These are phyloP conservation scores for Metschnikowia cerradonensis DNA, from an alignment of 805 yeast genomes.

Conservation along the genomic window DNA sequence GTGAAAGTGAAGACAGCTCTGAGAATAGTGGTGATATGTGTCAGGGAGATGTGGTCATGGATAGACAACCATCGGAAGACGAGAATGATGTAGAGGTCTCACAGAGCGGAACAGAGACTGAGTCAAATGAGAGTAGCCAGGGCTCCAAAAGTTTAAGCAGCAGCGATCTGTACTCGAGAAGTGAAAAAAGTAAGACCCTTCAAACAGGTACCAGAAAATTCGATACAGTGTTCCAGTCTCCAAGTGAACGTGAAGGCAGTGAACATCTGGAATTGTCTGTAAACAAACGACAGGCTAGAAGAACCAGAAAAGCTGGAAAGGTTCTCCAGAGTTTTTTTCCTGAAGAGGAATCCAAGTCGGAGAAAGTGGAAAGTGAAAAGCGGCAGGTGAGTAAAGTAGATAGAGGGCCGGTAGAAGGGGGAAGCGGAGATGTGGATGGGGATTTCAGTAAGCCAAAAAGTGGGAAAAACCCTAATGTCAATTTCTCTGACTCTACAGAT, in stretches of 20 bases:
- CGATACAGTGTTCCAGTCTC: background rate
- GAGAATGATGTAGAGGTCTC: background rate
- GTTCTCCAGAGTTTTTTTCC: constrained; percentile 2
- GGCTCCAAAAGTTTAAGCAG: background rate
- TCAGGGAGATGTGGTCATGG: background rate
- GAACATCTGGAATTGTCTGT: background rate
- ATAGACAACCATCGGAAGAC: background rate
- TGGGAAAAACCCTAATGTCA: constrained; percentile 1
- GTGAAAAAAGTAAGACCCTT: background rate
- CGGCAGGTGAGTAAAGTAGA: background rate
- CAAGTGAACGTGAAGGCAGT: background rate
- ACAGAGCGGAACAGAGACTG: background rate
- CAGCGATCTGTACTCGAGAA: background rate
- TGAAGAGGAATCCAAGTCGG: background rate
- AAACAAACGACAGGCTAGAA: background rate
- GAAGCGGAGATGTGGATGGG: background rate
- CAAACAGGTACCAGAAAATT: background rate
- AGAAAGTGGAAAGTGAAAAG: background rate
- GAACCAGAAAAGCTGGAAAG: background rate
- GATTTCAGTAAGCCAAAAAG: background rate
- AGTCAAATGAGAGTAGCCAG: background rate
- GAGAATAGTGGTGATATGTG: background rate
- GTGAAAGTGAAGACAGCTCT: background rate
- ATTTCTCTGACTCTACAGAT: constrained; percentile 13
- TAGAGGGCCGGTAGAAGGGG: background rate